phyloP scores from a whole-genome alignment of 305 asterid species.

The Solanum aculeatissimum region DNA sequence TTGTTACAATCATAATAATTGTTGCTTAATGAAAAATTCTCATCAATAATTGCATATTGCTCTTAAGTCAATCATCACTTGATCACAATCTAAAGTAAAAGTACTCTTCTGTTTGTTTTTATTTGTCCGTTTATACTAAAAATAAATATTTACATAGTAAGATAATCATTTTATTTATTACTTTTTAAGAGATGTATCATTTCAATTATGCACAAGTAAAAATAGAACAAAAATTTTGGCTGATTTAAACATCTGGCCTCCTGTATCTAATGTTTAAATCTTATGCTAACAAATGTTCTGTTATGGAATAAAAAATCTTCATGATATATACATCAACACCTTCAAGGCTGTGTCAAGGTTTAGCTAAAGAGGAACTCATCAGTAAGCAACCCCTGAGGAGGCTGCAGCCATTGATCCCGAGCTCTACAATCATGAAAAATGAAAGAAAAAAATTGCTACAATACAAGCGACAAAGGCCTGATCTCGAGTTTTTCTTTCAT shows the following conservation, averaged over 20 bases:
- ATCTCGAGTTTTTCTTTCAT: background rate
- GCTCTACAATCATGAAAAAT: background rate
- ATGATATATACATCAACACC: background rate
- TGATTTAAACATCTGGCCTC: background rate
- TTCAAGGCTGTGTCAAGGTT: background rate
- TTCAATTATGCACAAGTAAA: background rate
- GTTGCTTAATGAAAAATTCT: background rate
- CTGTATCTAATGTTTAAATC: background rate
- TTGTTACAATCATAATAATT: background rate
- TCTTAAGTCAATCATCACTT: background rate
- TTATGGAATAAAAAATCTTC: background rate
- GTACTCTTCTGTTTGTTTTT: background rate
- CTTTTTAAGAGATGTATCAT: background rate
- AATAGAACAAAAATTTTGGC: background rate
- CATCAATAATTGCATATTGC: background rate
- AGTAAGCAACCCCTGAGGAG: background rate
- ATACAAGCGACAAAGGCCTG: background rate
- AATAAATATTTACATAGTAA: background rate
- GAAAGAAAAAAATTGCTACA: background rate
- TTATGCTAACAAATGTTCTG: background rate
- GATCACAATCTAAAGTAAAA: background rate
- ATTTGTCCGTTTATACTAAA: background rate
- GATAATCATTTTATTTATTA: background rate
- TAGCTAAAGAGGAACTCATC: background rate
- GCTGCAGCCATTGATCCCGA: background rate